phyloP scores from a whole-genome alignment of 225 moss, liverwort and hornwort species.

The Antitrichia curtipendula region DNA sequence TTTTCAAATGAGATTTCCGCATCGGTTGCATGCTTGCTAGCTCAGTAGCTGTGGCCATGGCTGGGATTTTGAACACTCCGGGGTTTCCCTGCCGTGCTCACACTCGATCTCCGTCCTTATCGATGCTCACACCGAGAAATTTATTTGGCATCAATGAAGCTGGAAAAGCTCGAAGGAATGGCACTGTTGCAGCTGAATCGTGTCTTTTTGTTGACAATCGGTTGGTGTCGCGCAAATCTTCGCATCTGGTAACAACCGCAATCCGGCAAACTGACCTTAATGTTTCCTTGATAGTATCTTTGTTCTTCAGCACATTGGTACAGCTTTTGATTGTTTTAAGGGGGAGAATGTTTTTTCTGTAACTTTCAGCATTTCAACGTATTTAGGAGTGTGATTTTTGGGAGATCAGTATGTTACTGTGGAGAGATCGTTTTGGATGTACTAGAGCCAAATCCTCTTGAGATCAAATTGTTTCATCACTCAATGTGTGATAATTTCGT shows the following conservation, averaged over 20 bases:
- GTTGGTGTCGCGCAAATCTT: neutral
- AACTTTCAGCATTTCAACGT: neutral
- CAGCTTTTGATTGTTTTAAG: neutral
- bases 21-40: neutral
- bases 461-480: neutral
- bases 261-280: neutral
- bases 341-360: neutral
- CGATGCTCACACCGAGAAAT: neutral
- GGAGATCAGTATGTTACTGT: neutral
- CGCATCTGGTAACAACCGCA: neutral
- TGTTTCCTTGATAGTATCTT: neutral
- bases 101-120: neutral
- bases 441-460: neutral
- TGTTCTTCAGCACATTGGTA: neutral
- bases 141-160: neutral
- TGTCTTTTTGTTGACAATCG: neutral
- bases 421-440: neutral
- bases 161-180: neutral
- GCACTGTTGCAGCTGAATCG: conserved; percentile 1
- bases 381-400: neutral
- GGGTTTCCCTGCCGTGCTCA: neutral
- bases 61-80: conserved; percentile 1
- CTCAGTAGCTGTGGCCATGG: conserved; percentile 1
- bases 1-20: conserved; percentile 13
- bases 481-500: neutral